Percentiles rank a stretch among this genome's conserved stretches.
Evolutionary conservation across 352 stramenopile species (phyloP).

Genomic region (Pelagophyceae sp.): DNA sequence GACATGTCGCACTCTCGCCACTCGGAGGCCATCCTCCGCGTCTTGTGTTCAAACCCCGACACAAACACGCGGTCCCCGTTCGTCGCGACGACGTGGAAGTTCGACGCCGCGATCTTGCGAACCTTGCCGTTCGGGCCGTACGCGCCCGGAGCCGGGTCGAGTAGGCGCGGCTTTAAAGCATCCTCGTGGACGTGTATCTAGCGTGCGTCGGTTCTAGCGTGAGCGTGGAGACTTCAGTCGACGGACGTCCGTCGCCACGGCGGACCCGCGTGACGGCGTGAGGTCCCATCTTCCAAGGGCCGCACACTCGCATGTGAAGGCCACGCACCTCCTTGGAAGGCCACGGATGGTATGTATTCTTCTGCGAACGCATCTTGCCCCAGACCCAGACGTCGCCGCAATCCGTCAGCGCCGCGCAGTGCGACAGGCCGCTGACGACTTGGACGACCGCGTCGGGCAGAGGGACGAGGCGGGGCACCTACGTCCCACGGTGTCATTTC

Average conservation of each 20-base stretch:
- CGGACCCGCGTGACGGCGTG: no score
- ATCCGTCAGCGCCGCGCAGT: neutral
- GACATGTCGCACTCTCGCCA: no score
- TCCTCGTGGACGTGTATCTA: neutral
- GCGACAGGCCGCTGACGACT: neutral
- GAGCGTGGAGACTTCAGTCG: no score
- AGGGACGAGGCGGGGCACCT: no score
- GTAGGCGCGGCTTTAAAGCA: neutral
- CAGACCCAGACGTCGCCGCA: neutral
- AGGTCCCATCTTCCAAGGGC: no score
- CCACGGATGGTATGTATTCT: no score
- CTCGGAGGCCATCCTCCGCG: slow-evolving; percentile 2
- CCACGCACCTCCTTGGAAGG: no score
- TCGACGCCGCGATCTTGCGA: neutral
- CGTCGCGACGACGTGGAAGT: neutral
- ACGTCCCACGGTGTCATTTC: no score
- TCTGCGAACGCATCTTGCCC: slow-evolving; percentile 17
- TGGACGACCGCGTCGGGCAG: neutral
- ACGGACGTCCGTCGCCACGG: no score
- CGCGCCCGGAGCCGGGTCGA: neutral
- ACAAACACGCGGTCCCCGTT: neutral
- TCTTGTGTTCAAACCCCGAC: neutral
- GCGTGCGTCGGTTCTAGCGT: no score
- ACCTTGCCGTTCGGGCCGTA: no score
- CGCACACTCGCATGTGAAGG: no score